Evolutionary conservation across 257 asterid species (phyloP), one percentile per base, ranked within the genome.

Genomic region (Solanum bulbocastanum): DNA sequence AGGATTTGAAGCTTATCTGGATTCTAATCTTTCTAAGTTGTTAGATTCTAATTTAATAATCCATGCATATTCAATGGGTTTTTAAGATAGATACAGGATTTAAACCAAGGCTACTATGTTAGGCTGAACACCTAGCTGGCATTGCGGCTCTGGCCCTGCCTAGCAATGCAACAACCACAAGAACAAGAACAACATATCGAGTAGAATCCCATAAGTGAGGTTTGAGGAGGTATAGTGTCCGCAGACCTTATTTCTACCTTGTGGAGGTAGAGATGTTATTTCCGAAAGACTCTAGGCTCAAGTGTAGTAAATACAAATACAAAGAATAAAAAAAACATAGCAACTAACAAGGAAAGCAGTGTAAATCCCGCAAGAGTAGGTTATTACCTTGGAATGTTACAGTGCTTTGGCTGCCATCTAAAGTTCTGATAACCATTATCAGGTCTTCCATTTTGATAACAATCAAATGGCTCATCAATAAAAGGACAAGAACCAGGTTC

Each of bases 391-490:
- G 98, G 99, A 49, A 95, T 94, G 32, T 94, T 94, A 88, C 99
- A 95, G 56, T 89, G 93, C 90, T 91, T 83, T 0, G 99, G 96
- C 91, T 93, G 96, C 99, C 99, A 96, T 92, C 91, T 95, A 98
- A 98, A 96, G 71, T 91, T 94, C 88, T 92, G 89, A 85, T 86
- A 96, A 89, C 92, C 92, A 30, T 72, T 88, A 88, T 96, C 99
- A 9, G 94, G 93, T 86, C 99, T 94, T 84, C 96, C 96, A 44
- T 96, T 96, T 18, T 89, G 94, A 71, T 91, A 93, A 91, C 98
- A 96, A 89, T 94, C 96, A 22, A 96, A 96, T 90, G 94, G 98
- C 90, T 88, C 90, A 42, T 95, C 99, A 15, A 96, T 90, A 71
- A 82, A 93, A 81, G 98, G 98, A 87, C 99, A 96, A 15, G 98